Percentiles rank a stretch among this genome's conserved stretches.
These are phyloP conservation scores for Aspergillus versicolor DNA, from an alignment of 2,329 filamentous ascomycete genomes.

Conservation along the genomic window DNA sequence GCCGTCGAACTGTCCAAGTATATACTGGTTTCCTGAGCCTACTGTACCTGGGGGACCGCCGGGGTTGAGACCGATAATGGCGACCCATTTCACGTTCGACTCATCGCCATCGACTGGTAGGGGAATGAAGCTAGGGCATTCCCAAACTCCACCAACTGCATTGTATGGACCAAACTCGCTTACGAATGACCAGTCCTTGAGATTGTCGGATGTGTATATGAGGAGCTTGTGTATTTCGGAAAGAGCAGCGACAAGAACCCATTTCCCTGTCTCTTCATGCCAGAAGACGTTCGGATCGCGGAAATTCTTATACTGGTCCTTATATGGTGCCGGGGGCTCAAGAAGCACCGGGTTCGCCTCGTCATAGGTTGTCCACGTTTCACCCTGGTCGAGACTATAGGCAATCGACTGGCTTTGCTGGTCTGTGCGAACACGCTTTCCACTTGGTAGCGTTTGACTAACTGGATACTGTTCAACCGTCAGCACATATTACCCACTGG, in stretches of 20 bases:
- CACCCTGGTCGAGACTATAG: conserved; percentile 12
- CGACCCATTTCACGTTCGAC: conserved; percentile 26
- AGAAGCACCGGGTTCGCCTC: conserved; percentile 59
- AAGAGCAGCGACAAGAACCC: conserved; percentile 20
- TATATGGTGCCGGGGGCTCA: conserved; percentile 47
- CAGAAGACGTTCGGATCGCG: conserved; percentile 62
- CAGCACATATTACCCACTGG: no score
- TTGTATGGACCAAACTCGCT: conserved; percentile 29
- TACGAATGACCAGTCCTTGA: conserved; percentile 26
- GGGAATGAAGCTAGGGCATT: conserved; percentile 29
- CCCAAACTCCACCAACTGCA: conserved; percentile 29
- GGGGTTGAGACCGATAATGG: conserved; percentile 27
- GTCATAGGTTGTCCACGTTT: conserved; percentile 45
- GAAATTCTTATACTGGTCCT: conserved; percentile 41
- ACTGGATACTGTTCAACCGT: conserved; percentile 18
- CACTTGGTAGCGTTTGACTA: conserved; percentile 23
- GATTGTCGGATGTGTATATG: conserved; percentile 26
- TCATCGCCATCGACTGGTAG: conserved; percentile 20
- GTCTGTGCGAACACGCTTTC: conserved; percentile 17
- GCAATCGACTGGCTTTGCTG: conserved; percentile 15
- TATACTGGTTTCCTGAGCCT: conserved; percentile 30
- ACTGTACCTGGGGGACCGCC: conserved; percentile 29
- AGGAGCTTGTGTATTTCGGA: conserved; percentile 23
- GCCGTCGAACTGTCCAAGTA: conserved; percentile 30
- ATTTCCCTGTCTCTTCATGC: conserved; percentile 21